Percentiles rank a stretch among this genome's conserved stretches.
These are phyloP conservation scores for Penicillium glabrum DNA, from an alignment of 2,329 filamentous ascomycete genomes.

Conservation along the genomic window DNA sequence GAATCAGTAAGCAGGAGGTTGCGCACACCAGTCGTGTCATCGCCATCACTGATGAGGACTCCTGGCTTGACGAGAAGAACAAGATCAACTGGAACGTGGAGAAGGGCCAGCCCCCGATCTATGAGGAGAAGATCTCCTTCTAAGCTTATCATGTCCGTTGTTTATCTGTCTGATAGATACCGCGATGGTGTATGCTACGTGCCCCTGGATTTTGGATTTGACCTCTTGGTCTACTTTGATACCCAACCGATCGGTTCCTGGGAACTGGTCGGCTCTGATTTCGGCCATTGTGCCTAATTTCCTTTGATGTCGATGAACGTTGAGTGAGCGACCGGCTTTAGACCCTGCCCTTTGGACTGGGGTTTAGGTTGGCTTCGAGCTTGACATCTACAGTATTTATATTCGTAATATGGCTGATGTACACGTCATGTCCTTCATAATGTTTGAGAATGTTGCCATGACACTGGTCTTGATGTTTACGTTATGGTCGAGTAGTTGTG, in stretches of 20 bases:
- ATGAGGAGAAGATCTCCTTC: constrained; percentile 57
- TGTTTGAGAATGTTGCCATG: constrained; percentile 14
- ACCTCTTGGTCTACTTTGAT: constrained; percentile 21
- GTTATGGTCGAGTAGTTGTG: constrained; percentile 2
- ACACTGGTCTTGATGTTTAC: constrained; percentile 2
- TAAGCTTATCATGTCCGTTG: constrained; percentile 25
- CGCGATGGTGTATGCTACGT: background rate
- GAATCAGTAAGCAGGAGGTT: constrained; percentile 76
- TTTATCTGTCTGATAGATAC: background rate
- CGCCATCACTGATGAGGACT: constrained; percentile 77
- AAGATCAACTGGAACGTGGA: constrained; percentile 60
- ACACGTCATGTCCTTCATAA: constrained; percentile 13
- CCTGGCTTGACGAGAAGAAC: constrained; percentile 69
- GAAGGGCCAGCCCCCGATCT: constrained; percentile 59
- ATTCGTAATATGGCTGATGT: constrained; percentile 20
- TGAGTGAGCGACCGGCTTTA: background rate
- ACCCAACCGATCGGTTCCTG: constrained; percentile 11
- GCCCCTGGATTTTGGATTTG: background rate
- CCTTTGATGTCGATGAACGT: background rate
- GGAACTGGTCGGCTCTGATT: constrained; percentile 9
- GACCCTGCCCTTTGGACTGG: background rate
- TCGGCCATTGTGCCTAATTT: constrained; percentile 5
- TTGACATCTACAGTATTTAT: constrained; percentile 1
- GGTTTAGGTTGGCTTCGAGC: background rate
- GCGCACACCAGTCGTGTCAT: constrained; percentile 69